phyloP scores from a whole-genome alignment of 345 rosid genomes.

The Sisymbrium irio region DNA sequence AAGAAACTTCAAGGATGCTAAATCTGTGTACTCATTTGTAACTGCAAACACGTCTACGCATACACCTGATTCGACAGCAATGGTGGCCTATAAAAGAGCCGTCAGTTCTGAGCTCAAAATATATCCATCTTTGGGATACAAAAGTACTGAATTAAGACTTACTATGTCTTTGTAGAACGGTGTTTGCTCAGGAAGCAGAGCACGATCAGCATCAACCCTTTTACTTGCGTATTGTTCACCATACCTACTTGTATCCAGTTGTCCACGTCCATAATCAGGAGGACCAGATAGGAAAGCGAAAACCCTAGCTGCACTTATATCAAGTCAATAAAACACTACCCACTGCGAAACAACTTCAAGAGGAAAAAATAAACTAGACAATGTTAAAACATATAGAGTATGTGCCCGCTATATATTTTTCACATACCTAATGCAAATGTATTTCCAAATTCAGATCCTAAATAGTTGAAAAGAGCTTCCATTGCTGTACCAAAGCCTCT shows the following conservation, averaged over 20 bases:
- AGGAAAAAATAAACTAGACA: slow-evolving; percentile 16
- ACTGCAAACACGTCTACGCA: slow-evolving; percentile 93
- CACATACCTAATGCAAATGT: slow-evolving; percentile 86
- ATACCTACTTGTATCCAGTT: slow-evolving; percentile 90
- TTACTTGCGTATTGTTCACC: slow-evolving; percentile 99
- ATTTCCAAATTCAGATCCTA: slow-evolving; percentile 94
- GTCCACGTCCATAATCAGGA: slow-evolving; percentile 99
- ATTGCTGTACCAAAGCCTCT: slow-evolving; percentile 97
- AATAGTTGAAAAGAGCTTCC: slow-evolving; percentile 90
- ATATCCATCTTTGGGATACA: slow-evolving; percentile 2
- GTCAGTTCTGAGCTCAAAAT: slow-evolving; percentile 38
- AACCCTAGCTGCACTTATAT: slow-evolving; percentile 75
- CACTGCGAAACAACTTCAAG: background rate
- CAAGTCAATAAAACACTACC: slow-evolving; percentile 24
- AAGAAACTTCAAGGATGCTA: slow-evolving; percentile 95
- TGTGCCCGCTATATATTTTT: slow-evolving; percentile 23
- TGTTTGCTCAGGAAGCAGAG: slow-evolving; percentile 97
- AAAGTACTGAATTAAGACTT: slow-evolving; percentile 32
- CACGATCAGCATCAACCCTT: slow-evolving; percentile 98
- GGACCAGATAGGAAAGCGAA: slow-evolving; percentile 96
- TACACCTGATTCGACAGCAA: slow-evolving; percentile 98
- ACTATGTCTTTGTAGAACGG: slow-evolving; percentile 96
- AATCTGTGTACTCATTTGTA: slow-evolving; percentile 96
- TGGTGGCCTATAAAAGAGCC: slow-evolving; percentile 72
- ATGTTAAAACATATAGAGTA: background rate